These are phyloP conservation scores for Rhynchosporium secalis DNA, from an alignment of 2,329 filamentous ascomycete genomes.

Conservation along the genomic window DNA sequence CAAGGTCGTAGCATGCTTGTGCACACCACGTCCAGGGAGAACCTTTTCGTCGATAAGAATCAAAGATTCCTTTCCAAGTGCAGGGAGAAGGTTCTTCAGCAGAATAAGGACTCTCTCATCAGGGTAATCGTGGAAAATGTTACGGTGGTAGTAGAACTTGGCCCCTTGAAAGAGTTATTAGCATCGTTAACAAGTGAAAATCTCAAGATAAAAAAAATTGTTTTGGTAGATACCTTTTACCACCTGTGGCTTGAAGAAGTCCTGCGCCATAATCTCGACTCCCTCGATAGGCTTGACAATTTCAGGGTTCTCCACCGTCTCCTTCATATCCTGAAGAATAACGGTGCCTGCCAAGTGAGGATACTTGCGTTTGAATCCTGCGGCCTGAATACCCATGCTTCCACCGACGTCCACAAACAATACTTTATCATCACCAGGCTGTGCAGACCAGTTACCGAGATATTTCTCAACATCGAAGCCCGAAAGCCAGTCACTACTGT, in stretches of 20 bases:
- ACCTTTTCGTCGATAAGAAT: background rate
- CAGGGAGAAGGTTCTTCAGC: background rate
- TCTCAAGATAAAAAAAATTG: background rate
- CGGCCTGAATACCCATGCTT: background rate
- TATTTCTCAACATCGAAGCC: background rate
- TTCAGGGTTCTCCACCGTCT: background rate
- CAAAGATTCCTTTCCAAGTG: background rate
- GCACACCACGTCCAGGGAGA: background rate
- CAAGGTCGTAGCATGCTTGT: background rate
- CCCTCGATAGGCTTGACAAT: background rate
- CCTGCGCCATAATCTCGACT: background rate
- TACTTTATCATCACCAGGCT: background rate
- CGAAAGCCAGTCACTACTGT: background rate
- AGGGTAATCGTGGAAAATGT: slow-evolving; percentile 44
- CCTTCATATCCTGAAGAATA: background rate
- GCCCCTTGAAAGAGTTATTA: background rate
- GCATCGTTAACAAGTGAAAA: background rate
- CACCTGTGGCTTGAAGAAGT: background rate
- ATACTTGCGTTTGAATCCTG: background rate
- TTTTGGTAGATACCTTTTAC: background rate
- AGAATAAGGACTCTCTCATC: slow-evolving; percentile 30
- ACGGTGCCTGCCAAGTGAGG: background rate
- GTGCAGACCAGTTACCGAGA: background rate
- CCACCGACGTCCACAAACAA: background rate
- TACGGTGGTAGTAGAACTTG: slow-evolving; percentile 42